phyloP scores from a whole-genome alignment of 805 yeast species.

The Danielia oregonensis region DNA sequence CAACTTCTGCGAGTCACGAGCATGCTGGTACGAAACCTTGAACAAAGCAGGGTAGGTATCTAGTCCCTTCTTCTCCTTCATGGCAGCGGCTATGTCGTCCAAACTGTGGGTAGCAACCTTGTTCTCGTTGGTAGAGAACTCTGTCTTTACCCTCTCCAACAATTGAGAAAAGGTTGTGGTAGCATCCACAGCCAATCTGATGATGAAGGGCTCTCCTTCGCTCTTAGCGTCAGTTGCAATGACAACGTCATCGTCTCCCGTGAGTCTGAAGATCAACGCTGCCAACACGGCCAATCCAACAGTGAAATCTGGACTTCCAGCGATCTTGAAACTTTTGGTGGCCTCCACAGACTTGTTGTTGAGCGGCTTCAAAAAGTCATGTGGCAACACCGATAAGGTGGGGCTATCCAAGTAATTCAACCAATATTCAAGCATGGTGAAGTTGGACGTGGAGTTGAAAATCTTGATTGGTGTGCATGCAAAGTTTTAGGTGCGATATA shows the following conservation, averaged over 20 bases:
- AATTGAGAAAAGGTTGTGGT: slow-evolving; percentile 52
- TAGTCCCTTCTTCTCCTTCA: slow-evolving; percentile 47
- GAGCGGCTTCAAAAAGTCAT: slow-evolving; percentile 78
- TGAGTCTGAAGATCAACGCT: slow-evolving; percentile 68
- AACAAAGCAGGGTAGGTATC: slow-evolving; percentile 63
- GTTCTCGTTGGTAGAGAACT: slow-evolving; percentile 32
- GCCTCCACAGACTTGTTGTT: slow-evolving; percentile 68
- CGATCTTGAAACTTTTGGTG: slow-evolving; percentile 32
- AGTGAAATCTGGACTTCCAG: slow-evolving; percentile 32
- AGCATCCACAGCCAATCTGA: slow-evolving; percentile 61
- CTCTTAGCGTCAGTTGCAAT: slow-evolving; percentile 59
- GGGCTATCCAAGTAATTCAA: slow-evolving; percentile 64
- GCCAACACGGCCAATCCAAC: slow-evolving; percentile 64
- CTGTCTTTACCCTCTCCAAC: slow-evolving; percentile 39
- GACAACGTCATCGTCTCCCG: slow-evolving; percentile 95
- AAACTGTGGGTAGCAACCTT: slow-evolving; percentile 44
- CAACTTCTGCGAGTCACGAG: slow-evolving; percentile 36
- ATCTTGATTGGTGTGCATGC: slow-evolving; percentile 1
- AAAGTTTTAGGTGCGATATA: background rate
- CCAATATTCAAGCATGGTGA: slow-evolving; percentile 45
- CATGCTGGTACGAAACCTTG: slow-evolving; percentile 55
- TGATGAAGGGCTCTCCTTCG: slow-evolving; percentile 46
- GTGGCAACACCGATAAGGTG: slow-evolving; percentile 83
- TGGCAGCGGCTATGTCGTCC: slow-evolving; percentile 50
- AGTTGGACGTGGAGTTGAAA: background rate